phyloP scores from a whole-genome alignment of 768 basidiomycete species.

The Hirschioporus abietinus region DNA sequence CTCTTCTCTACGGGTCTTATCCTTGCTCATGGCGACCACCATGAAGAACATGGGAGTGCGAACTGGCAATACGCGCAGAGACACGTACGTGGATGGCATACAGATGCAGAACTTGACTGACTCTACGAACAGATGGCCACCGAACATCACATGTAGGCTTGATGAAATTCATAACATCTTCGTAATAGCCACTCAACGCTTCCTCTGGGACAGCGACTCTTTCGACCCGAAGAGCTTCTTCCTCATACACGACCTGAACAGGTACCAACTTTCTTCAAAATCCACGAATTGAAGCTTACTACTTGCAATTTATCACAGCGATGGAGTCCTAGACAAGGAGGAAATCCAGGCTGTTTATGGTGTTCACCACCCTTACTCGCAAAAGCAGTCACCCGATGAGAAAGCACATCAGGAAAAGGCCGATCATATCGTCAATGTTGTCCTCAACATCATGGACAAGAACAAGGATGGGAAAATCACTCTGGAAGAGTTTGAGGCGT shows the following conservation, averaged over 20 bases:
- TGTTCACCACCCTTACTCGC: constrained; percentile 86
- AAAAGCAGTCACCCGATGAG: constrained; percentile 80
- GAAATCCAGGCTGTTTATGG: constrained; percentile 97
- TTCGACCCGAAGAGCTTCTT: constrained; percentile 90
- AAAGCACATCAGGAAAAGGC: constrained; percentile 79
- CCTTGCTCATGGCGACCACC: constrained; percentile 56
- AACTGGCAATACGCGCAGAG: constrained; percentile 79
- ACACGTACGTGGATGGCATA: constrained; percentile 62
- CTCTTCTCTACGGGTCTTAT: constrained; percentile 29
- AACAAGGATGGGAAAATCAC: constrained; percentile 67
- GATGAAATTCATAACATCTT: constrained; percentile 6
- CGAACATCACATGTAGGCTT: constrained; percentile 77
- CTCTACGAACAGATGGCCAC: constrained; percentile 65
- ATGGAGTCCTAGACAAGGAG: constrained; percentile 76
- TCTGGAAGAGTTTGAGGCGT: constrained; percentile 63
- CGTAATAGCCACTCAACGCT: not conserved
- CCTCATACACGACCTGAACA: constrained; percentile 89
- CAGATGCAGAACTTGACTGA: constrained; percentile 11
- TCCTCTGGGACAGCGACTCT: constrained; percentile 48
- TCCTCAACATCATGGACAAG: constrained; percentile 69
- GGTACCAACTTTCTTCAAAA: constrained; percentile 34
- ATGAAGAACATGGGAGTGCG: constrained; percentile 41
- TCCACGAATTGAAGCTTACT: not conserved
- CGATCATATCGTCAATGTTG: constrained; percentile 62
- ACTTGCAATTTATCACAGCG: constrained; percentile 31